A percentile compares a stretch with the other conserved stretches of the same genome.
phyloP scores from a whole-genome alignment of 345 rosid species.

The Carallia pectinifolia region DNA sequence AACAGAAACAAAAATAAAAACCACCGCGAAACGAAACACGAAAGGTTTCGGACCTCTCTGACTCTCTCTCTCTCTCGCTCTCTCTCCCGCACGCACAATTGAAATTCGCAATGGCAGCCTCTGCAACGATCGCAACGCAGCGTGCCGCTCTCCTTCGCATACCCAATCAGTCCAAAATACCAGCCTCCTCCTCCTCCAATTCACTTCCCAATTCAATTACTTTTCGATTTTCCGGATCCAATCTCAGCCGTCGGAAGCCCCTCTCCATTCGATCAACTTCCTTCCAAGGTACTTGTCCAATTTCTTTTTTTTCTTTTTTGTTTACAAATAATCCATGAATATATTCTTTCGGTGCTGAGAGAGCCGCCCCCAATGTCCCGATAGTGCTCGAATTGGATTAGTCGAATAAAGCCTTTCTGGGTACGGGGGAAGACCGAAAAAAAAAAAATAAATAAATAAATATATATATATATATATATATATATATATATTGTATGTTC shows the following conservation, averaged over 20 bases:
- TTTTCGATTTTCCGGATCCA: slow-evolving; percentile 35
- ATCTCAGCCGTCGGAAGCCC: slow-evolving; percentile 36
- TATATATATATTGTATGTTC: no score
- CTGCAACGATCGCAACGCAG: slow-evolving; percentile 30
- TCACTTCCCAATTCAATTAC: slow-evolving; percentile 33
- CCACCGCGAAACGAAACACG: background rate
- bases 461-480: no score
- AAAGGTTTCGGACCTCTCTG: no score
- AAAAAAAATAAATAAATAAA: no score
- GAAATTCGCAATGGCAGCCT: slow-evolving; percentile 41
- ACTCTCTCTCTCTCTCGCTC: background rate
- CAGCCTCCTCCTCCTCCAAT: slow-evolving; percentile 1
- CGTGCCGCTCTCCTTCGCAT: slow-evolving; percentile 30
- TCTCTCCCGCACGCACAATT: background rate
- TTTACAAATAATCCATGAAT: no score
- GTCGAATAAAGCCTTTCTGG: no score
- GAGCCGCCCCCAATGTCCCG: no score
- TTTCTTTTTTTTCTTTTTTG: background rate
- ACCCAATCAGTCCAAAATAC: slow-evolving; percentile 8
- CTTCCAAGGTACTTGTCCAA: slow-evolving; percentile 41
- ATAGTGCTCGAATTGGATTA: no score
- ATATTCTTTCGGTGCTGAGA: no score
- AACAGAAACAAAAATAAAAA: background rate
- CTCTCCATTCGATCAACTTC: slow-evolving; percentile 57
- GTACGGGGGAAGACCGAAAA: no score